These are phyloP conservation scores for Passalora sequoiae DNA, from an alignment of 2,329 filamentous ascomycete species.

Conservation along the genomic window DNA sequence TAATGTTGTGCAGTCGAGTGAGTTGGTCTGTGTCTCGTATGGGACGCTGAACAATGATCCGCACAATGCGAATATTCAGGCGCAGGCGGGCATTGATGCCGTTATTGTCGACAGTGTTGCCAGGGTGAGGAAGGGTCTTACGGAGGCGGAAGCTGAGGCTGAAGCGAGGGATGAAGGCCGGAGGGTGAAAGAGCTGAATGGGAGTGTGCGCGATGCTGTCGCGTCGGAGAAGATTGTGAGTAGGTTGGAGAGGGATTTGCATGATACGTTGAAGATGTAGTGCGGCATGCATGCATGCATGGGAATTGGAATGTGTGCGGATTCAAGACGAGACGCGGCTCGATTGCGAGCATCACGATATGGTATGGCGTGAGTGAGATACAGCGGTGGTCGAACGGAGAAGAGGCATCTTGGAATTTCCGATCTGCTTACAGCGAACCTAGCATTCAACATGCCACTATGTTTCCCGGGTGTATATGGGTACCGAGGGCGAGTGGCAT, in stretches of 20 bases:
- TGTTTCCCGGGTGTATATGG: no score
- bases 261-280: background rate
- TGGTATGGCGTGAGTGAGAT: no score
- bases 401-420: no score
- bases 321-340: no score
- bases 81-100: constrained; percentile 91
- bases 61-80: constrained; percentile 80
- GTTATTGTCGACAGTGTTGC: constrained; percentile 96
- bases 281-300: no score
- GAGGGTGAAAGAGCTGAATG: background rate
- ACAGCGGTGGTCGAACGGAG: no score
- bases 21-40: constrained; percentile 91
- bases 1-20: constrained; percentile 87
- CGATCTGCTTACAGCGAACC: no score
- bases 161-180: constrained; percentile 1
- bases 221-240: background rate
- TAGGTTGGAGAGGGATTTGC: background rate
- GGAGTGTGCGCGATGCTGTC: background rate
- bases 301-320: no score
- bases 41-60: constrained; percentile 86
- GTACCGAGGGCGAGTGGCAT: background rate
- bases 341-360: no score
- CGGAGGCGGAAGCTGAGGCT: constrained; percentile 36
- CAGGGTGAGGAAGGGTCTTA: constrained; percentile 85
- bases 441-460: background rate